Base-by-base conservation (phyloP, 2,329 filamentous ascomycete genomes). In the Orbilia oligospora region DNA sequence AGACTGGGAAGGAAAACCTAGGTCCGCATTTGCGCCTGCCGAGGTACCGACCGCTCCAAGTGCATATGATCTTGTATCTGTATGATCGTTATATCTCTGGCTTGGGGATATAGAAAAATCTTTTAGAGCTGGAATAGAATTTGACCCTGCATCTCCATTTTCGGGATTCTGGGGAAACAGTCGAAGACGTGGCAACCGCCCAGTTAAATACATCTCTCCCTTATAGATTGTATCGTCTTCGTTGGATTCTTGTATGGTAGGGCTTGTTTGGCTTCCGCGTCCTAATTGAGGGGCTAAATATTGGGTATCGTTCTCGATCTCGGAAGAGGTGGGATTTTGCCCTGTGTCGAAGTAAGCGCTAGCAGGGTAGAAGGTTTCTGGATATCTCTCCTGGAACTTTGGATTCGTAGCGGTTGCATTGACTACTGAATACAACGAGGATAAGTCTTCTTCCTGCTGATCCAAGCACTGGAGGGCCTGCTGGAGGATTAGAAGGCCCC, bases 211-310 rank as follows among this genome's bases (percentile, higher is more conserved):
- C 22, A 14, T 9, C 6, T 44, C 36, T 18, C 5, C 36, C 18
- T 44, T 33, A 24, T 55, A 55, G 9, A 58, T 6, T 8, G 22
- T n/a, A 22, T 33, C 36, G 27, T 48, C 27, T 14, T 71, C 27
- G 16, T 71, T 56, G 22, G 56, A 46, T 10, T 33, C 46, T 9
- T 65, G 68, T 8, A 56, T 5, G 9, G 56, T 71, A 10, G 56
- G 68, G 36, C 65, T 65, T 20, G 20, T 56, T 48, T 65, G 30
- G 22, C 46, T 64, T 5, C 68, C 68, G 0, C 48, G 16, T 2
- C 6, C 22, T 22, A 20, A 10, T 16, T 20, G 10, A n/a, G 9
- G 3, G 48, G n/a, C 3, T 2, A 14, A 12, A 6, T 10, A 1
- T n/a, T 5, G 5, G n/a, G 27, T 27, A n/a, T n/a, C n/a, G n/a